These are phyloP conservation scores for Russula foetens DNA, from an alignment of 768 basidiomycete genomes.

Conservation along the genomic window DNA sequence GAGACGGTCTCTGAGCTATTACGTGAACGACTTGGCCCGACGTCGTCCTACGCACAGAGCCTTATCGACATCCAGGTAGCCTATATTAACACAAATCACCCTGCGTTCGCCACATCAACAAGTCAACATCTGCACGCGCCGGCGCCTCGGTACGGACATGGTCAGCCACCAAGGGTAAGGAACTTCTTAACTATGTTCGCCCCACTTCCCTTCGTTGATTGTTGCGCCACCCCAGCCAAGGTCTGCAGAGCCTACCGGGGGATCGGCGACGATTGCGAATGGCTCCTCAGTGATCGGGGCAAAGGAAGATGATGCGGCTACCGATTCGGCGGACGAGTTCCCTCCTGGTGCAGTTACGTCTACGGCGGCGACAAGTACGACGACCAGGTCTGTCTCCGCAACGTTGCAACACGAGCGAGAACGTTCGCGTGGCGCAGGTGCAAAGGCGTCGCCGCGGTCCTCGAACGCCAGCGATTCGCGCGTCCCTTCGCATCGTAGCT, in stretches of 20 bases:
- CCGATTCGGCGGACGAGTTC: constrained; percentile 47
- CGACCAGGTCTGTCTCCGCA: constrained; percentile 69
- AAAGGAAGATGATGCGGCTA: constrained; percentile 64
- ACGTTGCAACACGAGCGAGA: constrained; percentile 70
- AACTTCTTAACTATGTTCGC: neutral
- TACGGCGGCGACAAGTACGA: constrained; percentile 28
- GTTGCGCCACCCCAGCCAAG: constrained; percentile 38
- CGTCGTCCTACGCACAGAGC: constrained; percentile 93
- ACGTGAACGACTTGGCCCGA: constrained; percentile 91
- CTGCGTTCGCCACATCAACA: constrained; percentile 81
- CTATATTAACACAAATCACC: constrained; percentile 99
- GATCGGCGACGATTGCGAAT: constrained; percentile 36
- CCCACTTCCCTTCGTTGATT: neutral
- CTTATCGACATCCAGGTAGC: constrained; percentile 96
- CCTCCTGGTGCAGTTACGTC: constrained; percentile 45
- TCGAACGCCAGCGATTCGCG: constrained; percentile 21
- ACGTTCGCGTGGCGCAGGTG: constrained; percentile 40
- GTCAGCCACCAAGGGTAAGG: constrained; percentile 47
- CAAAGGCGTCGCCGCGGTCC: constrained; percentile 32
- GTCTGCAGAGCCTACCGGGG: constrained; percentile 43
- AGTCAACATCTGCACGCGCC: constrained; percentile 48
- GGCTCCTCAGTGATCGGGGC: constrained; percentile 24
- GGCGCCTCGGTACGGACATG: constrained; percentile 34
- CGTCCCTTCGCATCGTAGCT: constrained; percentile 15
- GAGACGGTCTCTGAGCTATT: constrained; percentile 96